Conservation (phyloP, 306 rosid species). For the Dryas octopetala region DNA sequence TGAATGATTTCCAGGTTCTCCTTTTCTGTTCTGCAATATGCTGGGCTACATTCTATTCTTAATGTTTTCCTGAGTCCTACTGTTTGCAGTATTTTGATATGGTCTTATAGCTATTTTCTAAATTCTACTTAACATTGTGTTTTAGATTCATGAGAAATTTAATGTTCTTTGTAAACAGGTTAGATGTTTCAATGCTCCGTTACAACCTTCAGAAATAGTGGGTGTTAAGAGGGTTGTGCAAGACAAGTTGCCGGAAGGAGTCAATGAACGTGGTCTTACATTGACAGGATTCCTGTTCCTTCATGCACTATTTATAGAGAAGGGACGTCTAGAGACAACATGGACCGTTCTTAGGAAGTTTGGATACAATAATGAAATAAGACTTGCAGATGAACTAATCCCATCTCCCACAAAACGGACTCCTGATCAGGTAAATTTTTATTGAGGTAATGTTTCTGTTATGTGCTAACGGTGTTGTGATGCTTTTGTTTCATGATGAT, state of each 20-base stretch:
- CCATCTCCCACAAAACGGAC: slow-evolving; percentile 61
- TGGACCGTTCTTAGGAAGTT: slow-evolving; percentile 97
- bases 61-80: not conserved
- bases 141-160: slow-evolving; percentile 23
- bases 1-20: slow-evolving; percentile 60
- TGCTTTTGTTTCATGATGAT: not conserved
- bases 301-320: slow-evolving; percentile 94
- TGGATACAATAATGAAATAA: slow-evolving; percentile 93
- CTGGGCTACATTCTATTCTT: not conserved
- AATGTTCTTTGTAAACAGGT: slow-evolving; percentile 56
- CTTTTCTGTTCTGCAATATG: not conserved
- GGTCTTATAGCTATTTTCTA: not conserved
- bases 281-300: slow-evolving; percentile 96
- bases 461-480: not conserved
- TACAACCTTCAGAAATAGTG: slow-evolving; percentile 91
- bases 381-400: slow-evolving; percentile 75
- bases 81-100: slow-evolving; percentile 8
- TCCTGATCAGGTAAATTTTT: slow-evolving; percentile 75
- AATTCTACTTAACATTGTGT: not conserved
- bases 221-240: slow-evolving; percentile 91
- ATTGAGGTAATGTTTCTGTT: not conserved
- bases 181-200: slow-evolving; percentile 95
- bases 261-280: slow-evolving; percentile 94
- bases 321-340: slow-evolving; percentile 96
- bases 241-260: slow-evolving; percentile 93